A percentile compares a stretch with the other conserved stretches of the same genome.
Evolutionary conservation across 2,329 filamentous ascomycete genomes (phyloP).

Genomic region (Calonectria crousiana): DNA sequence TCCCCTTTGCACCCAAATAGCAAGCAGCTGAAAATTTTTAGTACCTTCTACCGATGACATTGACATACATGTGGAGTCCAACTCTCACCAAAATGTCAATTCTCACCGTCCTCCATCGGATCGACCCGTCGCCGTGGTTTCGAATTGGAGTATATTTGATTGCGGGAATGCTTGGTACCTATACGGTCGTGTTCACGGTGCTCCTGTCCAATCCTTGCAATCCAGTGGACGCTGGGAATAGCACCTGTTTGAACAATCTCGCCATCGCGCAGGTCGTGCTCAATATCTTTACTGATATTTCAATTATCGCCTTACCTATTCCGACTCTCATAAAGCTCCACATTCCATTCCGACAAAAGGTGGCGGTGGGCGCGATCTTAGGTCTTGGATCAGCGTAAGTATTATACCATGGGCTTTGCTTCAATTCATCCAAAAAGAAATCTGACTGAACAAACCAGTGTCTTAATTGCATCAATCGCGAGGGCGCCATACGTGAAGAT

Average conservation of each 20-base stretch:
- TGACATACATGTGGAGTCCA: conserved; percentile 26
- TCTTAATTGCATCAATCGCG: conserved; percentile 22
- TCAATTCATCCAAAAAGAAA: not conserved
- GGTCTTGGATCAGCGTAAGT: conserved; percentile 24
- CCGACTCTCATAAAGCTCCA: conserved; percentile 12
- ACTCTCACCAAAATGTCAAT: conserved; percentile 26
- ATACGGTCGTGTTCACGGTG: conserved; percentile 18
- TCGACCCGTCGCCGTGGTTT: conserved; percentile 10
- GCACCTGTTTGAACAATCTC: conserved; percentile 21
- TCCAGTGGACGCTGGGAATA: conserved; percentile 7
- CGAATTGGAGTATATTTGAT: conserved; percentile 10
- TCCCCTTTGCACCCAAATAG: not conserved
- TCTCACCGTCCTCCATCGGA: conserved; percentile 13
- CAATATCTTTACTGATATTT: conserved; percentile 22
- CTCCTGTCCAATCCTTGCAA: conserved; percentile 21
- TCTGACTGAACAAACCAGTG: not conserved
- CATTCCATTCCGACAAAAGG: conserved; percentile 19
- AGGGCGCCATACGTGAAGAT: conserved; percentile 23
- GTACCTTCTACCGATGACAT: conserved; percentile 19
- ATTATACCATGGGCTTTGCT: not conserved
- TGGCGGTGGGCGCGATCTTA: conserved; percentile 14
- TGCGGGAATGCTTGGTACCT: not conserved
- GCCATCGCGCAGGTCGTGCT: conserved; percentile 21
- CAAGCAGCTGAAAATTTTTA: not conserved
- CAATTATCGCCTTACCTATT: conserved; percentile 18